phyloP scores from a whole-genome alignment of 1,284 basidiomycete genomes.

The Ganoderma boninense region DNA sequence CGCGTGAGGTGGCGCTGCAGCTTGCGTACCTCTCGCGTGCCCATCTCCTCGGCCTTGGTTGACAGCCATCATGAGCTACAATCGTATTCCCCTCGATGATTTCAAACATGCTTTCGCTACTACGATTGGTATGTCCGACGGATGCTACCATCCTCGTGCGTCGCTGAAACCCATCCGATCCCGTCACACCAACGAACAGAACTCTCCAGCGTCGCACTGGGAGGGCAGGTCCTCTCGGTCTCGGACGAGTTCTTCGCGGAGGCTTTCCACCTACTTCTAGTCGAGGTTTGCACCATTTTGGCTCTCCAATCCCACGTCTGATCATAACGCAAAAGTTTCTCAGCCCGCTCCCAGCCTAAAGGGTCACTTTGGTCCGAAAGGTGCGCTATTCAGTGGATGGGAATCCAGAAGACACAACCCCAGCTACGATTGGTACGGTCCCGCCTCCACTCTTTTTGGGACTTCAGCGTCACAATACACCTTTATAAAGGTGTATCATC shows the following conservation, averaged over 20 bases:
- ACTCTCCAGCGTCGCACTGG: constrained; percentile 88
- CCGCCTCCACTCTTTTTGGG: background rate
- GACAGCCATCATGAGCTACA: constrained; percentile 45
- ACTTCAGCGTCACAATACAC: background rate
- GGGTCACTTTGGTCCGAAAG: constrained; percentile 96
- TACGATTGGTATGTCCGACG: constrained; percentile 60
- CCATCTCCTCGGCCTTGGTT: background rate
- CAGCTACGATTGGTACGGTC: constrained; percentile 84
- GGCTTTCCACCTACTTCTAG: constrained; percentile 85
- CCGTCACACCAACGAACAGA: constrained; percentile 56
- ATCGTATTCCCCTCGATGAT: constrained; percentile 59
- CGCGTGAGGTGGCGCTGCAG: constrained; percentile 20
- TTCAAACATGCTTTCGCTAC: constrained; percentile 61
- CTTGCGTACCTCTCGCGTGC: background rate
- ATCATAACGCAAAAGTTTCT: constrained; percentile 8
- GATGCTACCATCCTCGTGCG: background rate
- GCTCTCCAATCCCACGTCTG: background rate
- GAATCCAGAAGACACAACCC: constrained; percentile 93
- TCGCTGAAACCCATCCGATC: background rate
- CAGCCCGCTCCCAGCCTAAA: constrained; percentile 86
- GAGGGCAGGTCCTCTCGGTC: constrained; percentile 77
- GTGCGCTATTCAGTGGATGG: constrained; percentile 96
- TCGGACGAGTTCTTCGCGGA: constrained; percentile 98
- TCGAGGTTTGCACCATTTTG: constrained; percentile 62
- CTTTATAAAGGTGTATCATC: constrained; percentile 80